Evolutionary conservation across 371 early-diverging fungal species (phyloP), one percentile per base, ranked within the genome.

Genomic region (Funneliformis caledonium): DNA sequence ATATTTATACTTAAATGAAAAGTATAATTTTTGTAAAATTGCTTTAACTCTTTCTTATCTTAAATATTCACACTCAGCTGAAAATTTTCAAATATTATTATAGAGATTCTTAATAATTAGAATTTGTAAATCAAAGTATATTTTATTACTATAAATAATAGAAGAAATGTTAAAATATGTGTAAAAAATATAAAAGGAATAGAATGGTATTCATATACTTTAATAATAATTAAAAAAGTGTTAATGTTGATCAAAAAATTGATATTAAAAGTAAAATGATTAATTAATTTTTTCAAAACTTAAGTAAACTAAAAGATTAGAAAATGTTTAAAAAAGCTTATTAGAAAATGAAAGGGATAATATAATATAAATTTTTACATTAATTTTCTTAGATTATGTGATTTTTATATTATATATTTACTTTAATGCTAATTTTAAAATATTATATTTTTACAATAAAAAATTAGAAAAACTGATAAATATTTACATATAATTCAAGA

Each of bases 131-230:
- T 7, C 10, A 37, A 43, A 69, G 45, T 43, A 19, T 9, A 68
- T 69, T 42, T 11, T 19, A 69, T 69, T 45, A 69, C 69, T 33
- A 69, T 45, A 9, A 8, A 69, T 69, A 69, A 69, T 45, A 8
- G 43, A 0, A 10, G n/a, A 3, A 69, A 69, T 47, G 42, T 69
- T 1, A 62, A 62, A 62, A 62, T 22, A 22, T n/a, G 19, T 19
- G 16, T 67, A 33, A 67, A 67, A 16, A 42, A 26, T 12, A 26
- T 67, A 10, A 19, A 62, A 62, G n/a, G n/a, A 62, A 62, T 62
- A 62, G 62, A 62, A 31, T n/a, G 6, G 31, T 1, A 62, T 26
- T 10, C 37, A 33, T 33, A 10, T 69, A 69, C 10, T 43, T 12
- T 42, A n/a, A 11, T 69, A 37, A n/a, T 45, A 16, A n/a, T 69